These are phyloP conservation scores for Tricholoma furcatifolium DNA, from an alignment of 768 basidiomycete species.

Conservation along the genomic window DNA sequence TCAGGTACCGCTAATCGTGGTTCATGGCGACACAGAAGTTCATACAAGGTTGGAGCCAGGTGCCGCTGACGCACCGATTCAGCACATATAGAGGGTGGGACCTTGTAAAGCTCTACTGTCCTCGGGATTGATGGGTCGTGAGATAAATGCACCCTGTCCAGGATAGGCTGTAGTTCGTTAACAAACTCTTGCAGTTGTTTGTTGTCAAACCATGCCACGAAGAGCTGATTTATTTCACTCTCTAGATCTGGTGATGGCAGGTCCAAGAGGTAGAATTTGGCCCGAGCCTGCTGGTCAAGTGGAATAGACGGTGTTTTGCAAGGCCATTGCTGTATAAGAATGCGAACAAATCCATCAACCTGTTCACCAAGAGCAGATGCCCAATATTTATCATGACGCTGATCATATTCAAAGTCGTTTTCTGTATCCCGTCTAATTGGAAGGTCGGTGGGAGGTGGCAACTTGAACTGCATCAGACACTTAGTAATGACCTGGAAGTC, in stretches of 20 bases:
- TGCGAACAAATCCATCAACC: slow-evolving; percentile 6
- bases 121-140: not conserved
- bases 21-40: not conserved
- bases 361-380: not conserved
- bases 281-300: not conserved
- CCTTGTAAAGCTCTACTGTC: not conserved
- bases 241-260: slow-evolving; percentile 2
- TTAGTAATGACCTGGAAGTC: slow-evolving; percentile 5
- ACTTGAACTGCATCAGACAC: not conserved
- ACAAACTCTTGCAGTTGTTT: slow-evolving; percentile 12
- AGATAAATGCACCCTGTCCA: not conserved
- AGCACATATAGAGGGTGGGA: not conserved
- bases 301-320: slow-evolving; percentile 5
- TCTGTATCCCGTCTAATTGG: slow-evolving; percentile 3
- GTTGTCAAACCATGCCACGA: slow-evolving; percentile 15
- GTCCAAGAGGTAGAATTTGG: not conserved
- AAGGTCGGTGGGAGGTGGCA: not conserved
- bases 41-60: not conserved
- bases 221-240: not conserved
- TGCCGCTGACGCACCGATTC: not conserved
- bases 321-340: slow-evolving; percentile 20
- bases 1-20: not conserved
- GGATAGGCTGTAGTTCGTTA: slow-evolving; percentile 7
- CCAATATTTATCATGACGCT: slow-evolving; percentile 6
- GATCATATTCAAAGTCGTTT: not conserved